phyloP scores from a whole-genome alignment of 352 stramenopile species.

The Hyaloperonospora brassicae region DNA sequence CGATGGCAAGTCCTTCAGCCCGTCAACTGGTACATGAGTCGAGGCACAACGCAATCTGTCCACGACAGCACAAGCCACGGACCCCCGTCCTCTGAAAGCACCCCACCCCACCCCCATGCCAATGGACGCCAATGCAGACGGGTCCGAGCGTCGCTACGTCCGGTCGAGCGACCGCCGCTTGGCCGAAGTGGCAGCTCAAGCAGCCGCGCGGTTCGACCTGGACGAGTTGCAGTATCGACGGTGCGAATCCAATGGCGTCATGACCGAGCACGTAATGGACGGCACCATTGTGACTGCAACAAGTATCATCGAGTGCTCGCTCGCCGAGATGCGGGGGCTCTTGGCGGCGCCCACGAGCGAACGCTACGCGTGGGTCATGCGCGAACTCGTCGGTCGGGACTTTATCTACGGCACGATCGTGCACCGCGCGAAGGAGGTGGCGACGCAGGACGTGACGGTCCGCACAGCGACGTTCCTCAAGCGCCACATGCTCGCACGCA shows the following conservation, averaged over 20 bases:
- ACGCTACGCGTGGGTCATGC: slow-evolving; percentile 34
- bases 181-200: slow-evolving; percentile 26
- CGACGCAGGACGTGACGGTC: slow-evolving; percentile 25
- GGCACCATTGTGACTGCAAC: slow-evolving; percentile 26
- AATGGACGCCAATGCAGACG: slow-evolving; percentile 9
- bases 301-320: slow-evolving; percentile 29
- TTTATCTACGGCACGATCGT: slow-evolving; percentile 49
- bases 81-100: too few species aligned
- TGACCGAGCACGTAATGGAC: slow-evolving; percentile 21
- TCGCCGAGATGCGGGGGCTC: slow-evolving; percentile 33
- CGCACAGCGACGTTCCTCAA: slow-evolving; percentile 45
- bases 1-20: too few species aligned
- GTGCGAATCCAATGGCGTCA: slow-evolving; percentile 19
- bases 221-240: slow-evolving; percentile 15
- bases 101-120: not conserved
- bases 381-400: slow-evolving; percentile 30
- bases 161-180: slow-evolving; percentile 37
- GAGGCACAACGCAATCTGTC: too few species aligned
- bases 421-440: slow-evolving; percentile 24
- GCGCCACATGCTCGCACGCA: slow-evolving; percentile 33
- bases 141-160: slow-evolving; percentile 31
- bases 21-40: too few species aligned
- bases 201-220: slow-evolving; percentile 25
- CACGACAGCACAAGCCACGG: too few species aligned
- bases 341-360: slow-evolving; percentile 28